Evolutionary conservation across 2,329 filamentous ascomycete species (phyloP).

Genomic region (Tolypocladium tropicale): DNA sequence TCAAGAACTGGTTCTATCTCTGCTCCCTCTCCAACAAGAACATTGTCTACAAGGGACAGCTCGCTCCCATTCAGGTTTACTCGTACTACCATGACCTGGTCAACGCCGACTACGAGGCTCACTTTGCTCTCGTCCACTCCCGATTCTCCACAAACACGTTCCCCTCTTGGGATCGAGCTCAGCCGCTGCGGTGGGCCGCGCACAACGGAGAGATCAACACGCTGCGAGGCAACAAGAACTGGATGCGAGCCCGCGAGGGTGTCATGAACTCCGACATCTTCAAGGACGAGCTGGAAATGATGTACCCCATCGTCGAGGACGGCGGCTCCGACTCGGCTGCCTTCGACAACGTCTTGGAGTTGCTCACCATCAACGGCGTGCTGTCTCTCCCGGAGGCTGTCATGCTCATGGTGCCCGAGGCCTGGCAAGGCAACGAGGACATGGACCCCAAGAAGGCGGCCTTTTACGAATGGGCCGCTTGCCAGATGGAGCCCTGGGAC

Average conservation of each 20-base stretch:
- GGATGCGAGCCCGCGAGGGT: constrained; percentile 96
- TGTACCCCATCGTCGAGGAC: constrained; percentile 94
- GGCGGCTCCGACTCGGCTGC: constrained; percentile 94
- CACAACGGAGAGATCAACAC: constrained; percentile 99
- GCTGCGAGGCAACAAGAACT: constrained; percentile 95
- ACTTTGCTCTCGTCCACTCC: constrained; percentile 94
- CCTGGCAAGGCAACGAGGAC: constrained; percentile 85
- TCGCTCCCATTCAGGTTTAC: constrained; percentile 91
- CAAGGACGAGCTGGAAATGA: constrained; percentile 77
- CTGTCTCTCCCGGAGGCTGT: constrained; percentile 90
- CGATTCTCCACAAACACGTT: constrained; percentile 98
- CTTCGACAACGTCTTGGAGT: constrained; percentile 92
- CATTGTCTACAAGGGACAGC: constrained; percentile 97
- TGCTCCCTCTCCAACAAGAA: constrained; percentile 97
- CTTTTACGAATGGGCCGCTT: constrained; percentile 97
- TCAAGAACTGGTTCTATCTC: constrained; percentile 98
- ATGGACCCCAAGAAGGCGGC: constrained; percentile 95
- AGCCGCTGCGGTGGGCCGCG: constrained; percentile 91
- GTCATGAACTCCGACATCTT: constrained; percentile 90
- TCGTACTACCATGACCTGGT: constrained; percentile 96
- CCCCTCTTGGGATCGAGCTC: constrained; percentile 94
- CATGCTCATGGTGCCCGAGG: constrained; percentile 98
- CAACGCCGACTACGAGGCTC: constrained; percentile 92
- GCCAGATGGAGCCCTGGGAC: constrained; percentile 99
- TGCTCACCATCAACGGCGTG: constrained; percentile 91